phyloP scores from a whole-genome alignment of 352 stramenopile genomes.

The Lagenidium sp. region DNA sequence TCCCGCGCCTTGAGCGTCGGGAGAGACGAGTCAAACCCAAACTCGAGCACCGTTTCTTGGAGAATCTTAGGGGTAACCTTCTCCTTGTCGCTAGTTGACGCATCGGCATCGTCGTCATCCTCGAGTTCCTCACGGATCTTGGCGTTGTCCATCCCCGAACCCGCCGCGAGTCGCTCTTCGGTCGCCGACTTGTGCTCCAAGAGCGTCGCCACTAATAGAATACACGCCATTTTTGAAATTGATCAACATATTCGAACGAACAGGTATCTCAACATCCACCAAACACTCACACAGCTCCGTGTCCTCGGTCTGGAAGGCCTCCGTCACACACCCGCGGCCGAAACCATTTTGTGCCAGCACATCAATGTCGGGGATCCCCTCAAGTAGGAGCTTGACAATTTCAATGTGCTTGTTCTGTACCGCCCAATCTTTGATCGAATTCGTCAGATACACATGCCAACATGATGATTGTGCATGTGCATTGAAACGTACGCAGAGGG shows the following conservation, averaged over 20 bases:
- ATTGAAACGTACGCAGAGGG: slow-evolving; percentile 47
- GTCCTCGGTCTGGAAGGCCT: slow-evolving; percentile 80
- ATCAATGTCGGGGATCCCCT: slow-evolving; percentile 59
- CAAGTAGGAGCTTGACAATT: slow-evolving; percentile 66
- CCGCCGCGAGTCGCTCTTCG: slow-evolving; percentile 64
- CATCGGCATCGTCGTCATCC: slow-evolving; percentile 27
- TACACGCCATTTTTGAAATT: background rate
- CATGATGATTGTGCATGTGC: background rate
- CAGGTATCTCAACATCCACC: too few species aligned
- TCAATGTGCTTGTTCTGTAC: slow-evolving; percentile 84
- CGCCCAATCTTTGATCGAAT: slow-evolving; percentile 50
- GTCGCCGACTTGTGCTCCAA: slow-evolving; percentile 73
- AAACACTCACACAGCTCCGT: slow-evolving; percentile 62
- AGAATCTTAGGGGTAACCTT: slow-evolving; percentile 39
- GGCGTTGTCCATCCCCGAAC: slow-evolving; percentile 62
- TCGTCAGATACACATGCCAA: background rate
- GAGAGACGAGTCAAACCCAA: slow-evolving; percentile 49
- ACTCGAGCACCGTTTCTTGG: slow-evolving; percentile 76
- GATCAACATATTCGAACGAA: too few species aligned
- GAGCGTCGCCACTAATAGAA: slow-evolving; percentile 44
- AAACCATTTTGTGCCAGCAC: slow-evolving; percentile 80
- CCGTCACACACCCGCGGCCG: slow-evolving; percentile 68
- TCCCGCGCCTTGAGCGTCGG: slow-evolving; percentile 67
- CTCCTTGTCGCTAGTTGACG: slow-evolving; percentile 7
- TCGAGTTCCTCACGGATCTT: slow-evolving; percentile 52